Evolutionary conservation across 768 basidiomycete species (phyloP), one percentile per base, ranked within the genome.

Genomic region (Serendipita sp.): DNA sequence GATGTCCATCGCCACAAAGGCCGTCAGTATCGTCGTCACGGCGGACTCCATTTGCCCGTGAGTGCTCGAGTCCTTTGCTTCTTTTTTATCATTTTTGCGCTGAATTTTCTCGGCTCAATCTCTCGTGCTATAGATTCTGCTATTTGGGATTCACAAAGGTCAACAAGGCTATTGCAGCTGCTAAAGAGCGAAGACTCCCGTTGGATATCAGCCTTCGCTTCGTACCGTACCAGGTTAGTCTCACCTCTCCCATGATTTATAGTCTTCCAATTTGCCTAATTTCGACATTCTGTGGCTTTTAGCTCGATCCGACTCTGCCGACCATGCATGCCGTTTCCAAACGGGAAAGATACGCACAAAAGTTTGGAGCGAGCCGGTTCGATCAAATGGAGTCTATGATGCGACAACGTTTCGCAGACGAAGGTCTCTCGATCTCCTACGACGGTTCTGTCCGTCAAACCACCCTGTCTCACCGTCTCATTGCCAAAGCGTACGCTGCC

Each of bases 401-500:
- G 55, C 29, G n/a, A 37, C 33, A 27, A 8, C 2, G 55, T 4
- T 60, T 60, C 33, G 55, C 55, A 60, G 18, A 27, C 18, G 55
- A 60, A 2, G 55, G 55, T 4, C 55, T 60, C 55, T 5, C 27
- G 68, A 88, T 86, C 62, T 75, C 76, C 3, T 83, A 82, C 69
- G 77, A 76, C 13, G 87, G 87, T 18, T 76, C 77, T 13, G 76
- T 91, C 66, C 77, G 80, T 63, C 81, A 83, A 69, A 86, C 88
- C 15, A 83, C 78, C 43, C 75, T 77, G 23, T 85, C 85, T 6
- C 89, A 91, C 72, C 80, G 88, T 8, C 76, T 92, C 31, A 76
- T 85, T 34, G 79, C 80, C 63, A 86, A 87, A 69, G 87, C 88
- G 1, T 85, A 77, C 71, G 73, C 77, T 66, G 66, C 82, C 18